Evolutionary conservation across 768 basidiomycete genomes (phyloP).

Genomic region (Lactarius evosmus): DNA sequence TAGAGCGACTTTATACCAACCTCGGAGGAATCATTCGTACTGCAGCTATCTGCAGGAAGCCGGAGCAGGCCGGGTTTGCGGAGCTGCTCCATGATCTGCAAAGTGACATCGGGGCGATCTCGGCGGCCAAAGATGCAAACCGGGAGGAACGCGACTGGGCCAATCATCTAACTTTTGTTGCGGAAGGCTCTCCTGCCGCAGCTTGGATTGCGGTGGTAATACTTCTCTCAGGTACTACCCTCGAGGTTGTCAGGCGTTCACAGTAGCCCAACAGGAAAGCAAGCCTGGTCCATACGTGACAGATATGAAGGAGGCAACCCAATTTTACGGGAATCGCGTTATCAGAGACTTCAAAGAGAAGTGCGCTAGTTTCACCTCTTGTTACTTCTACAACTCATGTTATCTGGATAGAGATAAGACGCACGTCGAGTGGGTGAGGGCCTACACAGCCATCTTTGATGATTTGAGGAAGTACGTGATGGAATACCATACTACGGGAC

Average conservation of each 20-base stretch:
- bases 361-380: conserved; percentile 44
- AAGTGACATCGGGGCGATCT: conserved; percentile 67
- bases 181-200: conserved; percentile 74
- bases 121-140: conserved; percentile 78
- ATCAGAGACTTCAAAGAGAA: conserved; percentile 93
- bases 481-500: conserved; percentile 81
- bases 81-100: conserved; percentile 65
- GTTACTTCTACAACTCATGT: not conserved
- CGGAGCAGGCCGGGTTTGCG: conserved; percentile 56
- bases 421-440: conserved; percentile 85
- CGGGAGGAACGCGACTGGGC: conserved; percentile 79
- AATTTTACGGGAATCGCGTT: conserved; percentile 86
- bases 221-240: not conserved
- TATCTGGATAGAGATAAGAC: conserved; percentile 64
- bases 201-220: conserved; percentile 84
- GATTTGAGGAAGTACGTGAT: conserved; percentile 78
- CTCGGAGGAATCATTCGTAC: conserved; percentile 67
- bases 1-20: conserved; percentile 63
- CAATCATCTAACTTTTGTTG: conserved; percentile 74
- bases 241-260: conserved; percentile 3
- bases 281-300: conserved; percentile 79
- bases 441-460: conserved; percentile 67
- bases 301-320: conserved; percentile 80
- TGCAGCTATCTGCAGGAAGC: conserved; percentile 75
- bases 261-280: conserved; percentile 44